Percentiles rank a stretch among this genome's conserved stretches.
Conservation (phyloP, 1,284 basidiomycete species). For the Boletus mariae region DNA sequence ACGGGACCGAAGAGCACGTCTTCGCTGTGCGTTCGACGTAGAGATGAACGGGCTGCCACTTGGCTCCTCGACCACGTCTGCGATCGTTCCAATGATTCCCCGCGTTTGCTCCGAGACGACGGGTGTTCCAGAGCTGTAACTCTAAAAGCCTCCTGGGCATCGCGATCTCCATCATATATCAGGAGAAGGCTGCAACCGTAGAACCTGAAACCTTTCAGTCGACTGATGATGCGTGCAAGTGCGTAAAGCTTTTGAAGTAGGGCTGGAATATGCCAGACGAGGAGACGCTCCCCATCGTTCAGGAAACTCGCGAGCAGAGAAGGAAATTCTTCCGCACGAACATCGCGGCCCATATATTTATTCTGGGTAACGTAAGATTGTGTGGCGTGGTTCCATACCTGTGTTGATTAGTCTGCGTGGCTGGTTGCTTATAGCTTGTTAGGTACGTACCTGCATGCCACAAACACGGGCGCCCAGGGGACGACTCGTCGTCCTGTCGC, state of each 20-base stretch:
- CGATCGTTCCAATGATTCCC: constrained; percentile 69
- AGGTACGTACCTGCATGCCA: constrained; percentile 89
- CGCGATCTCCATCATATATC: constrained; percentile 95
- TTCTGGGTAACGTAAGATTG: constrained; percentile 89
- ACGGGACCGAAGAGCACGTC: constrained; percentile 65
- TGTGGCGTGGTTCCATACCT: constrained; percentile 89
- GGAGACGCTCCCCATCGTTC: constrained; percentile 76
- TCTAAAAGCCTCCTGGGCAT: constrained; percentile 76
- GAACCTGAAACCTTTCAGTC: constrained; percentile 91
- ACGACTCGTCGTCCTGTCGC: constrained; percentile 91
- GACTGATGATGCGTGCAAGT: constrained; percentile 87
- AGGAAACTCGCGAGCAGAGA: constrained; percentile 82
- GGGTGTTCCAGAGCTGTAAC: constrained; percentile 61
- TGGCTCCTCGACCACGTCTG: constrained; percentile 37
- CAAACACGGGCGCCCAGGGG: constrained; percentile 91
- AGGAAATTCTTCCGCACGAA: constrained; percentile 83
- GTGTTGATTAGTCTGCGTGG: constrained; percentile 11
- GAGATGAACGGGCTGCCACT: constrained; percentile 38
- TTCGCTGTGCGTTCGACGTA: constrained; percentile 74
- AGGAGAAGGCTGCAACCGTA: constrained; percentile 96
- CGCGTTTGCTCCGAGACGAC: constrained; percentile 68
- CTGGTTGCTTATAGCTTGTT: background rate
- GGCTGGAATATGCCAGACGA: constrained; percentile 90
- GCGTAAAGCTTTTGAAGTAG: constrained; percentile 91
- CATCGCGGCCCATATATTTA: constrained; percentile 94